Evolutionary conservation across 352 stramenopile genomes (phyloP).

Genomic region (Globisporangium spiculum): DNA sequence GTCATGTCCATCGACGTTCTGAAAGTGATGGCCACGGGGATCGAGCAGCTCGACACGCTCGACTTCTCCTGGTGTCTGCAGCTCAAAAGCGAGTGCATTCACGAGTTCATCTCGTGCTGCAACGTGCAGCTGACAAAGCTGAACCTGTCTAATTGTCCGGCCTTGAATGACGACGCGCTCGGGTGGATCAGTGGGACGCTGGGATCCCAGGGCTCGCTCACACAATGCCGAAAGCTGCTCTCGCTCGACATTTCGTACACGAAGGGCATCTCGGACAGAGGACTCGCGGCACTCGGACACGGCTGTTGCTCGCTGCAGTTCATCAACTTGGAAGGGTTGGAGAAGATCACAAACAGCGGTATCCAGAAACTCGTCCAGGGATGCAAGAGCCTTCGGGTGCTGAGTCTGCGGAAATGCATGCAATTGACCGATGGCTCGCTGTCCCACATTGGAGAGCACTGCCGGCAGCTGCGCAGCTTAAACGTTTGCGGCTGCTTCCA

Average conservation of each 20-base stretch:
- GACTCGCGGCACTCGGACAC: constrained; percentile 40
- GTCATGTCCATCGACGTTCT: constrained; percentile 49
- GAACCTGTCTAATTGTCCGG: constrained; percentile 54
- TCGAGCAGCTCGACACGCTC: constrained; percentile 50
- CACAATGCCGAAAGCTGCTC: constrained; percentile 52
- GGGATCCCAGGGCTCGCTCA: constrained; percentile 59
- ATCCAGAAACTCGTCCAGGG: constrained; percentile 44
- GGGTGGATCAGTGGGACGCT: constrained; percentile 67
- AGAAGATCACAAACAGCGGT: constrained; percentile 47
- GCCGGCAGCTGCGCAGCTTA: constrained; percentile 46
- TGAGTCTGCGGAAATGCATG: constrained; percentile 59
- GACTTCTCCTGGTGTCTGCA: constrained; percentile 59
- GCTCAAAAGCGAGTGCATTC: constrained; percentile 53
- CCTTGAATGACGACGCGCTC: constrained; percentile 69
- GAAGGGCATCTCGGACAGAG: constrained; percentile 51
- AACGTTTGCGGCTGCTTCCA: constrained; percentile 63
- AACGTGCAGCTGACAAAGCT: constrained; percentile 47
- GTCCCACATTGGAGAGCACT: constrained; percentile 43
- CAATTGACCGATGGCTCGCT: constrained; percentile 58
- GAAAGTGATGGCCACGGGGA: constrained; percentile 69
- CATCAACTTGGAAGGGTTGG: constrained; percentile 68
- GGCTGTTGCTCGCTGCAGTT: constrained; percentile 66
- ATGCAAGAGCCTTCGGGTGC: constrained; percentile 50
- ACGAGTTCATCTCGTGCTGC: constrained; percentile 74
- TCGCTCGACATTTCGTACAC: constrained; percentile 74